Percentiles rank a stretch among this genome's conserved stretches.
These are phyloP conservation scores for Cladosporium sp. DNA, from an alignment of 2,329 filamentous ascomycete genomes.

Conservation along the genomic window DNA sequence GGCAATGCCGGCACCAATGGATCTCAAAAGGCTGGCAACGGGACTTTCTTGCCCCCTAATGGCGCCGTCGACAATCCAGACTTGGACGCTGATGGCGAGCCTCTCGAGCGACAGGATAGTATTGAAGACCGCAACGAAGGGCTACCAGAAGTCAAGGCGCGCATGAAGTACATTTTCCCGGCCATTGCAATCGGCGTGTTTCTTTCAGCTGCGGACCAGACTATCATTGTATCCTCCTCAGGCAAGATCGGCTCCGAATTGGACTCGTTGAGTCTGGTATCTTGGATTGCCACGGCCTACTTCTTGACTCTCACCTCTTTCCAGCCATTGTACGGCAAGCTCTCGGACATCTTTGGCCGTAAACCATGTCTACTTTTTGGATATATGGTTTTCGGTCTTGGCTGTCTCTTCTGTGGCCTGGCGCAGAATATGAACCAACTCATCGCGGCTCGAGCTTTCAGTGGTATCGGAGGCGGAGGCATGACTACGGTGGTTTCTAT, in stretches of 20 bases:
- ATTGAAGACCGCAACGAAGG: constrained; percentile 39
- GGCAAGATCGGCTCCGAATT: constrained; percentile 75
- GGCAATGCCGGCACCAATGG: not conserved
- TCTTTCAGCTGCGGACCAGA: constrained; percentile 72
- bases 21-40: not conserved
- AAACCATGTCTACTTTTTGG: constrained; percentile 65
- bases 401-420: constrained; percentile 64
- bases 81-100: constrained; percentile 30
- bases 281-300: constrained; percentile 73
- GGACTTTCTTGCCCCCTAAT: not conserved
- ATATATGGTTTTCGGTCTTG: constrained; percentile 65
- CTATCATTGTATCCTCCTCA: constrained; percentile 75
- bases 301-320: constrained; percentile 74
- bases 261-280: constrained; percentile 70
- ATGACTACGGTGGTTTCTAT: constrained; percentile 91
- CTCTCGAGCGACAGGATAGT: constrained; percentile 39
- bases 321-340: constrained; percentile 72
- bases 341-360: constrained; percentile 70
- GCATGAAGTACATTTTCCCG: constrained; percentile 60
- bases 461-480: constrained; percentile 76
- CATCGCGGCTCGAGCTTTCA: constrained; percentile 63
- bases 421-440: constrained; percentile 65
- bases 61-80: not conserved
- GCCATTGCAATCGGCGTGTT: constrained; percentile 67
- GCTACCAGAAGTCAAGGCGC: constrained; percentile 50